Percentiles rank a stretch among this genome's conserved stretches.
These are phyloP conservation scores for Cercophora samala DNA, from an alignment of 495 filamentous ascomycete species.

Conservation along the genomic window DNA sequence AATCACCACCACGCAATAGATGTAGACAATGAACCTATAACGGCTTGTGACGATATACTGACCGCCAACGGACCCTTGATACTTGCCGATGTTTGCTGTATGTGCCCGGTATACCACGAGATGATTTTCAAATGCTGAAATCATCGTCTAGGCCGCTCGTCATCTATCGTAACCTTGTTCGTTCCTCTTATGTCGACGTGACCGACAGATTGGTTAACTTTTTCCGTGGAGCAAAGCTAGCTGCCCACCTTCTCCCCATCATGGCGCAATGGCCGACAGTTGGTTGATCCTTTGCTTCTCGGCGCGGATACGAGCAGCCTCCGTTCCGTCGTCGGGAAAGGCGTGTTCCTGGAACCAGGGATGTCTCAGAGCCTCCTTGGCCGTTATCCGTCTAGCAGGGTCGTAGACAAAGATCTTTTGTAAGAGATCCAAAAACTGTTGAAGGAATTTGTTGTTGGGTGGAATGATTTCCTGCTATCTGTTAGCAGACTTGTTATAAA, in stretches of 20 bases:
- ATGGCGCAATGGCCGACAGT: conserved; percentile 4
- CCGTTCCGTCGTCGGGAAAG: conserved; percentile 84
- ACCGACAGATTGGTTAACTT: background rate
- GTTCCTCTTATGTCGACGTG: background rate
- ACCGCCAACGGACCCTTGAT: background rate
- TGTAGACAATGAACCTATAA: background rate
- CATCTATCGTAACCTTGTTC: background rate
- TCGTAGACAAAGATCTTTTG: conserved; percentile 94
- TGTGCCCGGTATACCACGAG: background rate
- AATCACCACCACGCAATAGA: conserved; percentile 5
- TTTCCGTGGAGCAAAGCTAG: background rate
- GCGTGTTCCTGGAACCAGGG: conserved; percentile 88
- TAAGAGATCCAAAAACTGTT: conserved; percentile 82
- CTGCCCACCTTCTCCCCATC: background rate
- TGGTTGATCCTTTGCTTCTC: conserved; percentile 37
- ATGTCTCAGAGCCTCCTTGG: conserved; percentile 85
- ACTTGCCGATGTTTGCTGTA: background rate
- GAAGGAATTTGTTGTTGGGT: conserved; percentile 69
- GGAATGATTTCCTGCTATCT: conserved; percentile 80
- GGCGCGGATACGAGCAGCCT: conserved; percentile 71
- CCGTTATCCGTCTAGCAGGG: conserved; percentile 82
- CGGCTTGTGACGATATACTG: background rate
- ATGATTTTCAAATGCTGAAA: background rate
- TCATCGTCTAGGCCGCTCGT: background rate
- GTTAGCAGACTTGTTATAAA: conserved; percentile 28